phyloP scores from a whole-genome alignment of 495 filamentous ascomycete genomes.

The Penicillium verhagenii region DNA sequence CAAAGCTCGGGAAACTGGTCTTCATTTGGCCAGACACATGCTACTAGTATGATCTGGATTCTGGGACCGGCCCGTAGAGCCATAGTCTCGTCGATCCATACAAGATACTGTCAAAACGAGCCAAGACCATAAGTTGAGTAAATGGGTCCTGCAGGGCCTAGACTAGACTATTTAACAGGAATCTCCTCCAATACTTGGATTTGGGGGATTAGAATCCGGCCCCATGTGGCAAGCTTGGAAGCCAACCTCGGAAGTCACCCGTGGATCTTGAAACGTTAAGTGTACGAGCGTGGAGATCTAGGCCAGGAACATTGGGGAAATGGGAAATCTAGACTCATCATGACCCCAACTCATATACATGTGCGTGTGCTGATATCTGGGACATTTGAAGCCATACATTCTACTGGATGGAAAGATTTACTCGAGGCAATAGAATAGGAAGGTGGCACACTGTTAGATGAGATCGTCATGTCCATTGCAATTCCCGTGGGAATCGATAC shows the following conservation, averaged over 20 bases:
- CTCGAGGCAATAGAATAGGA: background rate
- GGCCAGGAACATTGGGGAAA: background rate
- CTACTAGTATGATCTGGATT: too few relatives aligned
- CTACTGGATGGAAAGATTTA: too few relatives aligned
- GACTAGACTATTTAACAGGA: background rate
- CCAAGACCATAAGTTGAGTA: too few relatives aligned
- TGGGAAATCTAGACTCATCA: background rate
- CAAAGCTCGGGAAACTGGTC: too few relatives aligned
- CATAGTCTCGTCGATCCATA: background rate
- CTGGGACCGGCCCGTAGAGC: too few relatives aligned
- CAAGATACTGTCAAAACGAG: background rate
- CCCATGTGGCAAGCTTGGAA: background rate
- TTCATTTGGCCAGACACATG: too few relatives aligned
- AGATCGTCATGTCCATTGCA: conserved; percentile 23
- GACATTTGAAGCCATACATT: too few relatives aligned
- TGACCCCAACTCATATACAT: background rate
- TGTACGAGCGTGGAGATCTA: background rate
- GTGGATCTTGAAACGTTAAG: background rate
- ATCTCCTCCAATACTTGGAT: background rate
- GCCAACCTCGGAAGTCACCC: background rate
- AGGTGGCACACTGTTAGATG: background rate
- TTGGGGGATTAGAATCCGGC: background rate
- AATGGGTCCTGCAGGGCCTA: background rate
- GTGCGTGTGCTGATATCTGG: background rate
- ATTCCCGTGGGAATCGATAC: conserved; percentile 15